A percentile compares a stretch with the other conserved stretches of the same genome.
phyloP scores from a whole-genome alignment of 257 asterid genomes.

The Thymus mandschuricus region DNA sequence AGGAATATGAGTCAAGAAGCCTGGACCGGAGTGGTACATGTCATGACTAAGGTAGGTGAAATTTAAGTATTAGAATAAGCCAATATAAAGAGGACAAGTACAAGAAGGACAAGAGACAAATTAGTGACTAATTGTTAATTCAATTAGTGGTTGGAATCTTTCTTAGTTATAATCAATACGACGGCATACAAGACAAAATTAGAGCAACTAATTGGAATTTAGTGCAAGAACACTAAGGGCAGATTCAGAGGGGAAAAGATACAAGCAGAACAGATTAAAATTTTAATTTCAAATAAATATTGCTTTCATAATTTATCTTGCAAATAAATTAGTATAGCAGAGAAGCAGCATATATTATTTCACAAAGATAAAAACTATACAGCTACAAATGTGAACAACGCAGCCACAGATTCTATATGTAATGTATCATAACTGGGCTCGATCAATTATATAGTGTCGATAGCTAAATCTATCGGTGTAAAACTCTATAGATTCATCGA shows the following conservation, averaged over 20 bases:
- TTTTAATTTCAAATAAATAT: too few species aligned
- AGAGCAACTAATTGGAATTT: conserved; percentile 10
- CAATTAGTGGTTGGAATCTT: conserved; percentile 31
- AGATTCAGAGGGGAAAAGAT: conserved; percentile 13
- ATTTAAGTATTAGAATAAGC: too few species aligned
- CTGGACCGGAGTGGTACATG: too few species aligned
- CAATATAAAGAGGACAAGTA: not conserved
- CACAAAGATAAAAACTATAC: conserved; percentile 1
- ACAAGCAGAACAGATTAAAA: not conserved
- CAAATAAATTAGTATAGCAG: not conserved
- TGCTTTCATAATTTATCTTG: too few species aligned
- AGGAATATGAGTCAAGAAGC: too few species aligned
- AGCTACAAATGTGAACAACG: not conserved
- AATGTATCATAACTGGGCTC: too few species aligned
- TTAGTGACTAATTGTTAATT: conserved; percentile 1
- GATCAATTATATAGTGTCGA: not conserved
- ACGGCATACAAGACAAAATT: conserved; percentile 21
- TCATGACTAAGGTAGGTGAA: too few species aligned
- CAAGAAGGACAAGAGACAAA: conserved; percentile 19
- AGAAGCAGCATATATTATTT: not conserved
- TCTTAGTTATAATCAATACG: not conserved
- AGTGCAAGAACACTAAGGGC: not conserved
- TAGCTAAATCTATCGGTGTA: not conserved
- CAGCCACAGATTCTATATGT: too few species aligned
- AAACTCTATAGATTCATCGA: not conserved